These are phyloP conservation scores for Botryosphaeria dothidea DNA, from an alignment of 2,329 filamentous ascomycete genomes.

Conservation along the genomic window DNA sequence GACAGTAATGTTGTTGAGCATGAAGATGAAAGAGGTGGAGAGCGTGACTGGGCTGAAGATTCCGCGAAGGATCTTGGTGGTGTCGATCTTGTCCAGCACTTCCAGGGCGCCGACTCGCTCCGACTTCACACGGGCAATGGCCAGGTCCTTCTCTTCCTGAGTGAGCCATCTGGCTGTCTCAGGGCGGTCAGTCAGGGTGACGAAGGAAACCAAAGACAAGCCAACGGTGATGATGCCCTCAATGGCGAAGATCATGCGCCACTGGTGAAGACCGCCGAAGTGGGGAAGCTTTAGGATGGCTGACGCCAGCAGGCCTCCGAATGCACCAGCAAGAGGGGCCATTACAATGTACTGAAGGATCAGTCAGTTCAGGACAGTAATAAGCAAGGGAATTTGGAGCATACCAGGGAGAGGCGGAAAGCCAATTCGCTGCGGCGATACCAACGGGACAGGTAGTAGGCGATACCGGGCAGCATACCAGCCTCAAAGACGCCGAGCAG, in stretches of 20 bases:
- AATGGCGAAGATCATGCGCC: constrained; percentile 74
- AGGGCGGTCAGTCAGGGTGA: constrained; percentile 68
- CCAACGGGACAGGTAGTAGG: constrained; percentile 73
- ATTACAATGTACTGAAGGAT: constrained; percentile 62
- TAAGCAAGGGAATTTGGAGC: too few relatives aligned
- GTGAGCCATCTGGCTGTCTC: constrained; percentile 67
- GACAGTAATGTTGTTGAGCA: constrained; percentile 69
- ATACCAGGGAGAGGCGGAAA: constrained; percentile 61
- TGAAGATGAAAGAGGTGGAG: constrained; percentile 58
- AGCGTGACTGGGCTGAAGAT: constrained; percentile 66
- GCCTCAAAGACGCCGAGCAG: constrained; percentile 66
- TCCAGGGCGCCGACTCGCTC: constrained; percentile 64
- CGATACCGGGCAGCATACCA: constrained; percentile 72
- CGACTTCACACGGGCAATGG: constrained; percentile 66
- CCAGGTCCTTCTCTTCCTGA: constrained; percentile 65
- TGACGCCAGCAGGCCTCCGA: constrained; percentile 64
- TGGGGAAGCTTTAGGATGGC: constrained; percentile 63
- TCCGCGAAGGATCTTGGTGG: constrained; percentile 60
- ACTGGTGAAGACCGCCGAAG: constrained; percentile 58
- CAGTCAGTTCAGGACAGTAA: not conserved
- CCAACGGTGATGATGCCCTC: constrained; percentile 66
- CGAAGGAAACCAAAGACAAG: constrained; percentile 61
- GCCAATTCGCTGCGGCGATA: constrained; percentile 69
- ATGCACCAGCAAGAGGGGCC: constrained; percentile 69
- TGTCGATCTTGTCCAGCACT: constrained; percentile 65